Evolutionary conservation across 805 yeast species (phyloP), one percentile per base, ranked within the genome.

Genomic region (Saccharomycopsis sp.): DNA sequence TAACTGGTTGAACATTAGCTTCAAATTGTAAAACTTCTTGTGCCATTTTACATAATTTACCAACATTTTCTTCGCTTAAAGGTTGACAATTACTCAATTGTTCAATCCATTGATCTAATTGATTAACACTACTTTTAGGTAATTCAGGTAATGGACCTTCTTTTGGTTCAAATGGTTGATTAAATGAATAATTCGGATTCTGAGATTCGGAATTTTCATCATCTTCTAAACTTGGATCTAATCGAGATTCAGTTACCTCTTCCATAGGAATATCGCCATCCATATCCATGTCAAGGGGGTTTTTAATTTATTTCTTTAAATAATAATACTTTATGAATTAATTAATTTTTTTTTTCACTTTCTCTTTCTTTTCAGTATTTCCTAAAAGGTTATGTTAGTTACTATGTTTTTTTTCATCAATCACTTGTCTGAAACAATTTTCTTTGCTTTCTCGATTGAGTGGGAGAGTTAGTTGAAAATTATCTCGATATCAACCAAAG

Each of bases 1-100:
- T 79, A 38, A 90, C 96, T 1, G 96, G 96, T 66, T 90, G 96
- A 41, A 90, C 96, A 60, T 93, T 90, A 56, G 85, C 89, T 67
- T 89, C 97, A 55, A 79, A 81, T 62, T 86, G 94, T 56, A 89
- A 68, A 27, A 88, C 93, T 54, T 89, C 96, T 48, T 83, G 79
- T 20, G 95, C 96, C 93, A 85, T 84, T 52, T 79, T 83, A 59
- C 97, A 88, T 52, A 88, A 67, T 56, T 75, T 72, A 53, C 78
- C 78, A 20, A 89, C 94, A 50, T 85, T 88, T 28, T 75, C 78
- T 65, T 88, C 96, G 31, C 78, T 68, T 47, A 88, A 70, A 16
- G 90, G 88, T 63, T 86, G 84, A 63, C 97, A 88, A 53, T 78
- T 73, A 47, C 79, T 66, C 52, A 88, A 67, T 59, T 77, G 81